These are phyloP conservation scores for Pilatotrama ljubarskyi DNA, from an alignment of 768 basidiomycete genomes.

Conservation along the genomic window DNA sequence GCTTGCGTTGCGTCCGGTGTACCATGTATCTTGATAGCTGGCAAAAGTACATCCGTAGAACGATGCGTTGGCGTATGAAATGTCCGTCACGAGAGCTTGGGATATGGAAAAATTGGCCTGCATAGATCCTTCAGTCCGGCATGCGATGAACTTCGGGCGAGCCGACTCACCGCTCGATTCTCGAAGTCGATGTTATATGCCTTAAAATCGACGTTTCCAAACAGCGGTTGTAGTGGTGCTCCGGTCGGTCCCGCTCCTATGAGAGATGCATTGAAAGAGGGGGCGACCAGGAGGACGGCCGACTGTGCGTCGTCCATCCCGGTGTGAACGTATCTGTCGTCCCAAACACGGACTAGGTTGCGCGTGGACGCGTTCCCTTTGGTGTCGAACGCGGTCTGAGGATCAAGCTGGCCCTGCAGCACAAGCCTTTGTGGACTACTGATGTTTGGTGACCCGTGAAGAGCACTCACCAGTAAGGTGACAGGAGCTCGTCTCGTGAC, in stretches of 20 bases:
- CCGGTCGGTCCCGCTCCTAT: conserved; percentile 63
- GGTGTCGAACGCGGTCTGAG: conserved; percentile 37
- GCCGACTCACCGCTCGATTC: conserved; percentile 53
- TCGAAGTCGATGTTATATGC: conserved; percentile 69
- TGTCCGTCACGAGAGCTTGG: conserved; percentile 61
- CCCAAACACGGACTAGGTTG: conserved; percentile 56
- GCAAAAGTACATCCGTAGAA: conserved; percentile 65
- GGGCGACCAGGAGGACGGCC: conserved; percentile 57
- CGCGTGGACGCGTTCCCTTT: conserved; percentile 45
- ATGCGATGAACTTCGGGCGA: background rate
- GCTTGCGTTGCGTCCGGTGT: conserved; percentile 56
- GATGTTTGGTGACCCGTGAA: background rate
- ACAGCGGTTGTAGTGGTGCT: conserved; percentile 50
- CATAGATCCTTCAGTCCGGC: background rate
- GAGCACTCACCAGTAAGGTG: conserved; percentile 48
- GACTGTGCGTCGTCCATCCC: conserved; percentile 58
- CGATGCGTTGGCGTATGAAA: conserved; percentile 66
- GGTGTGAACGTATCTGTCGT: conserved; percentile 43
- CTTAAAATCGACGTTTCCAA: conserved; percentile 59
- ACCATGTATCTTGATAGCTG: conserved; percentile 68
- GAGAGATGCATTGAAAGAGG: conserved; percentile 54
- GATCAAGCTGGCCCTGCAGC: conserved; percentile 49
- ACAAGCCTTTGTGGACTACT: too few species aligned
- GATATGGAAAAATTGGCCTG: conserved; percentile 59
- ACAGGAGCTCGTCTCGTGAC: conserved; percentile 54